Evolutionary conservation across 106 monocot species (phyloP).

Genomic region (Phalaenopsis equestris): DNA sequence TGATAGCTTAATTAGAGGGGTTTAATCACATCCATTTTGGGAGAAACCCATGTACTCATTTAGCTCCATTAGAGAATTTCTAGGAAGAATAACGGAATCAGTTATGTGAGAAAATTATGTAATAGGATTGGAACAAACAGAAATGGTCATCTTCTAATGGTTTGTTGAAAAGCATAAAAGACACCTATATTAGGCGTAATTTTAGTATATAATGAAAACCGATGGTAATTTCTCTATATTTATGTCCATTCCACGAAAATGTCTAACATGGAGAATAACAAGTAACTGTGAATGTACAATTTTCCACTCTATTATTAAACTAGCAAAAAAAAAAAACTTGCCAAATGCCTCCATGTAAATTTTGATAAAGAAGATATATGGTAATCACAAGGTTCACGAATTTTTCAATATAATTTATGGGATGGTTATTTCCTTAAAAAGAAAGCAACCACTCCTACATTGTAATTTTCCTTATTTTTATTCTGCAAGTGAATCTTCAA

Average conservation of each 20-base stretch:
- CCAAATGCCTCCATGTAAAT: neutral
- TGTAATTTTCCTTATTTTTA: neutral
- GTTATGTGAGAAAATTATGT: neutral
- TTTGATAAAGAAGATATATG: neutral
- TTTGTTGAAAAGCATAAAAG: slow-evolving; percentile 1
- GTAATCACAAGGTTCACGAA: neutral
- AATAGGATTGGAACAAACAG: neutral
- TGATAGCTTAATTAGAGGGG: neutral
- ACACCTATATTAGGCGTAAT: neutral
- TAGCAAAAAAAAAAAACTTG: neutral
- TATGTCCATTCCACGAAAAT: neutral
- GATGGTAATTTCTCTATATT: neutral
- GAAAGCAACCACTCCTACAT: neutral
- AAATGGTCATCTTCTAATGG: neutral
- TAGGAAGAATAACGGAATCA: neutral
- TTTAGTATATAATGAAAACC: neutral
- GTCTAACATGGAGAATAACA: neutral
- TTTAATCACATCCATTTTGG: neutral
- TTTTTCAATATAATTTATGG: neutral
- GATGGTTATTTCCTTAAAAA: neutral
- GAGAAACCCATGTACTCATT: neutral
- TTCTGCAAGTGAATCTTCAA: neutral
- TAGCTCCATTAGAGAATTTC: neutral
- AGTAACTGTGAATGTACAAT: neutral
- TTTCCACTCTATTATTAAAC: neutral